These are phyloP conservation scores for Naganishia albida DNA, from an alignment of 1,284 basidiomycete genomes.

Conservation along the genomic window DNA sequence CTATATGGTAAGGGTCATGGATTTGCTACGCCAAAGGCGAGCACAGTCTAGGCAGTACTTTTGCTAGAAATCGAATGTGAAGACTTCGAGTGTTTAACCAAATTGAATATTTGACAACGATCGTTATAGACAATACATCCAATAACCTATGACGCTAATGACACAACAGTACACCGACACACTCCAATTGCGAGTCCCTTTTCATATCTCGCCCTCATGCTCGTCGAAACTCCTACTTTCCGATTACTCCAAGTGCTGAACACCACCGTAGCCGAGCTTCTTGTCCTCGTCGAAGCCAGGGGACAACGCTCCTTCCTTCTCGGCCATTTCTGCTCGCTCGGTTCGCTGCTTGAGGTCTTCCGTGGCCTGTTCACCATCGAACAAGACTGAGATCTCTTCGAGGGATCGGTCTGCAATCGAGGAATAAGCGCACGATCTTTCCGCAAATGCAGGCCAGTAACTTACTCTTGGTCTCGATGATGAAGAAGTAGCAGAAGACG, in stretches of 20 bases:
- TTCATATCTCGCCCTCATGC: background rate
- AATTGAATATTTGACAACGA: slow-evolving; percentile 3
- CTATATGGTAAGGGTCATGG: no score
- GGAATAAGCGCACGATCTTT: background rate
- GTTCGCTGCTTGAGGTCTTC: slow-evolving; percentile 25
- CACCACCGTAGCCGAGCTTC: slow-evolving; percentile 22
- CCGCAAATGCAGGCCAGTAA: background rate
- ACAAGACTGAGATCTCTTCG: slow-evolving; percentile 48
- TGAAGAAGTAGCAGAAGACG: slow-evolving; percentile 48
- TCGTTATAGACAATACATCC: background rate
- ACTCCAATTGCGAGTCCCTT: background rate
- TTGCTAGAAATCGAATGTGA: no score
- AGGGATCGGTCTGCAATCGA: slow-evolving; percentile 40
- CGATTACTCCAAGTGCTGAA: slow-evolving; percentile 21
- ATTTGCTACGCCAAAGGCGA: no score
- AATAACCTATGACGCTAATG: slow-evolving; percentile 13
- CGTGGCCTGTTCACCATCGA: slow-evolving; percentile 34
- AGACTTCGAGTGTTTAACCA: no score
- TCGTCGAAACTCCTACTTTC: background rate
- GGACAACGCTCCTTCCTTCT: slow-evolving; percentile 3
- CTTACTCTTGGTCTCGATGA: slow-evolving; percentile 42
- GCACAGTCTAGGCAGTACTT: no score
- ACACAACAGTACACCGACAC: slow-evolving; percentile 16
- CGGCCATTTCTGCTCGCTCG: slow-evolving; percentile 10
- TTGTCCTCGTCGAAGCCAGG: slow-evolving; percentile 27